Evolutionary conservation across 441 rosid genomes (phyloP).

Genomic region (Kokia cookei): DNA sequence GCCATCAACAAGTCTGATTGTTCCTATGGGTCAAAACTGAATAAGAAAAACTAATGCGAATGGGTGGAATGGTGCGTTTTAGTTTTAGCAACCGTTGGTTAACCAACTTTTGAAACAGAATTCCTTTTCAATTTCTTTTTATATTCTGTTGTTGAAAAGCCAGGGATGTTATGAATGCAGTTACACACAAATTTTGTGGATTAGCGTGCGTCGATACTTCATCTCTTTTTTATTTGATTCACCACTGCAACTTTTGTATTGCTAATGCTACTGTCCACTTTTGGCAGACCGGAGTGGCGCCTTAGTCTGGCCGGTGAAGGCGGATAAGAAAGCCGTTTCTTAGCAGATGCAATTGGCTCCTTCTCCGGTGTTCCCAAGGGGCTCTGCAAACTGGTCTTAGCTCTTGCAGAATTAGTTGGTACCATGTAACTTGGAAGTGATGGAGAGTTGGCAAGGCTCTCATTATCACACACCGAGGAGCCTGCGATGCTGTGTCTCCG

Average conservation of each 20-base stretch:
- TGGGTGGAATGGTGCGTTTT: too few relatives aligned
- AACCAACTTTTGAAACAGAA: too few relatives aligned
- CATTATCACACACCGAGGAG: constrained; percentile 56
- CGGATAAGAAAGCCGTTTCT: constrained; percentile 56
- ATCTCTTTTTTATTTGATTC: not conserved
- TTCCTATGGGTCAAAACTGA: too few relatives aligned
- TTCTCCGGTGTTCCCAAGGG: constrained; percentile 26
- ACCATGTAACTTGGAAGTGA: constrained; percentile 52
- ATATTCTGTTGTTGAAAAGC: too few relatives aligned
- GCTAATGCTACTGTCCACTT: constrained; percentile 37
- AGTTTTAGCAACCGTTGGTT: too few relatives aligned
- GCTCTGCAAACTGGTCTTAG: constrained; percentile 44
- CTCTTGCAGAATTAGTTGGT: constrained; percentile 40
- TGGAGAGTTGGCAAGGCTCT: constrained; percentile 41
- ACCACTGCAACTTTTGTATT: constrained; percentile 27
- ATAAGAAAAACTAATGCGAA: too few relatives aligned
- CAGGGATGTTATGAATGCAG: too few relatives aligned
- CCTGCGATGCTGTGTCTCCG: constrained; percentile 63
- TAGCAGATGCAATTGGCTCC: constrained; percentile 24
- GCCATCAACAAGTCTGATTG: too few relatives aligned
- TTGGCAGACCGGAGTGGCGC: constrained; percentile 54
- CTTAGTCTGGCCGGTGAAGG: constrained; percentile 57
- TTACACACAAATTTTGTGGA: too few relatives aligned
- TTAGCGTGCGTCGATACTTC: not conserved
- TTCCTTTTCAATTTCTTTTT: too few relatives aligned